Percentiles rank a stretch among this genome's conserved stretches.
Conservation (phyloP, 305 asterid genomes). For the Caryopteris hybrid region DNA sequence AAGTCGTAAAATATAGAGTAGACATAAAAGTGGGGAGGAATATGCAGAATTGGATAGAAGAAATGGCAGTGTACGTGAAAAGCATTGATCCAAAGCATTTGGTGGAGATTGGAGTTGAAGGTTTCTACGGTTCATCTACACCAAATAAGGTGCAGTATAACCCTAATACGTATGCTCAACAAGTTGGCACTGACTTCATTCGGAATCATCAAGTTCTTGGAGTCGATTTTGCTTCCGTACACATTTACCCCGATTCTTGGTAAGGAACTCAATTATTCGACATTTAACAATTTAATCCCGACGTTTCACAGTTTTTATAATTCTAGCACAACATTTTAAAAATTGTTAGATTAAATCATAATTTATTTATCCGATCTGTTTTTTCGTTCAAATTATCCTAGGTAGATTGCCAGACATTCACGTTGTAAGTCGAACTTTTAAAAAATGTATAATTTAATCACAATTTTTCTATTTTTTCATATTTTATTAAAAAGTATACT, state of each 20-base stretch:
- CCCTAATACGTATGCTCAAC: conserved; percentile 73
- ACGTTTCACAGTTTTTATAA: no score
- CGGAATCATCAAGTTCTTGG: conserved; percentile 93
- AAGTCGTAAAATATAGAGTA: not conserved
- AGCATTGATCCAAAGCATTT: conserved; percentile 87
- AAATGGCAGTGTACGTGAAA: conserved; percentile 81
- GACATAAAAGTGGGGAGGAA: not conserved
- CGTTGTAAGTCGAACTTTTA: no score
- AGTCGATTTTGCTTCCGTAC: conserved; percentile 89
- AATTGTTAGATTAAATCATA: no score
- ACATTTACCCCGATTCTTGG: conserved; percentile 78
- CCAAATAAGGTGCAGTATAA: conserved; percentile 63
- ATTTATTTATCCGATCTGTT: no score
- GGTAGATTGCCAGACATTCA: no score
- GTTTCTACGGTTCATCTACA: conserved; percentile 85
- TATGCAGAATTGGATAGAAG: conserved; percentile 74
- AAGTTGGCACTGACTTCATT: conserved; percentile 92
- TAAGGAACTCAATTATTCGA: not conserved
- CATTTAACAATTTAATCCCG: no score
- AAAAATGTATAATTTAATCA: no score
- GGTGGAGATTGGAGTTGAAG: conserved; percentile 81
- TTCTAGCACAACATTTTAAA: no score
- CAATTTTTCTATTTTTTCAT: no score
- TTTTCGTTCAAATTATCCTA: no score
- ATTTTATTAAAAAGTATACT: no score